A percentile compares a stretch with the other conserved stretches of the same genome.
phyloP scores from a whole-genome alignment of 345 rosid genomes.

The Citrus medica region DNA sequence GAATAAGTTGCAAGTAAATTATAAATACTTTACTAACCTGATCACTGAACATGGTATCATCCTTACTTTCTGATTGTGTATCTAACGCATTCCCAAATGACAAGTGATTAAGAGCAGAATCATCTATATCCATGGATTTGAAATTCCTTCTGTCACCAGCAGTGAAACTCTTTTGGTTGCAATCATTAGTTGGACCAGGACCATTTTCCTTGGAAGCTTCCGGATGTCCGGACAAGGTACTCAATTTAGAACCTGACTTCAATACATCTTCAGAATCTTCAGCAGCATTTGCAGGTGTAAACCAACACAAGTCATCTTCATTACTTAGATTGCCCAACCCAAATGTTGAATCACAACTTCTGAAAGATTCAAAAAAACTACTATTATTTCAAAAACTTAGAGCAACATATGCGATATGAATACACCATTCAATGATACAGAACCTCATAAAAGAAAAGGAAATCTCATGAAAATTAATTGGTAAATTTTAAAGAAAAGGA shows the following conservation, averaged over 20 bases:
- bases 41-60: conserved; percentile 30
- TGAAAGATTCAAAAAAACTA: conserved; percentile 30
- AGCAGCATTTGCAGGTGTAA: conserved; percentile 48
- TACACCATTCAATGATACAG: neutral
- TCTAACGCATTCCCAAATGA: conserved; percentile 27
- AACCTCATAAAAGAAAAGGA: neutral
- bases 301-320: conserved; percentile 72
- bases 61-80: conserved; percentile 38
- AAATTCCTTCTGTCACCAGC: conserved; percentile 30
- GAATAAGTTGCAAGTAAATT: neutral
- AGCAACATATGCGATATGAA: neutral
- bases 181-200: conserved; percentile 29
- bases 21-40: conserved; percentile 42
- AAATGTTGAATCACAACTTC: conserved; percentile 80
- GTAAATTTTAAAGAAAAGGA: neutral
- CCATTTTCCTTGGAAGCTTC: conserved; percentile 34
- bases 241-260: conserved; percentile 43
- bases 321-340: conserved; percentile 62
- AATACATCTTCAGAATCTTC: conserved; percentile 48
- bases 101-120: conserved; percentile 27
- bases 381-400: neutral
- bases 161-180: conserved; percentile 29
- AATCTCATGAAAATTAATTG: neutral
- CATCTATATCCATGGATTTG: conserved; percentile 21
- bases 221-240: conserved; percentile 31